Evolutionary conservation across 495 filamentous ascomycete genomes (phyloP).

Genomic region (Aspergillus biplanus): DNA sequence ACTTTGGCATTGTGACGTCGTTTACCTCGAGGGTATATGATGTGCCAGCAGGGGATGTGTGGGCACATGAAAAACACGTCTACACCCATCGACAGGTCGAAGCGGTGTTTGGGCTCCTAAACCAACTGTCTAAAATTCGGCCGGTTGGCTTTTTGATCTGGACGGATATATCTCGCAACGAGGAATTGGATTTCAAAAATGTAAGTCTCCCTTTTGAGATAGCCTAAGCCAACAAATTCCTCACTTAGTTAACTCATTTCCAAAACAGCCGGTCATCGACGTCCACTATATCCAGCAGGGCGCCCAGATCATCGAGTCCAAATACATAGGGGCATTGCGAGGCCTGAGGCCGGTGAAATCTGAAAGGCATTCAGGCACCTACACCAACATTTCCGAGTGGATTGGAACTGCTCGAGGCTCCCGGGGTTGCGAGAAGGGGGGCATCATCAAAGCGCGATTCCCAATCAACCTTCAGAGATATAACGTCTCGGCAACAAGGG

Average conservation of each 20-base stretch:
- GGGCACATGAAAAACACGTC: conserved; percentile 16
- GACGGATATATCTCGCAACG: conserved; percentile 7
- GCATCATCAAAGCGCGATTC: conserved; percentile 20
- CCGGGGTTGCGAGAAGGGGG: conserved; percentile 18
- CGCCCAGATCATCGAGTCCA: conserved; percentile 6
- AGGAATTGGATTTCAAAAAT: conserved; percentile 12
- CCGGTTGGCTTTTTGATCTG: conserved; percentile 16
- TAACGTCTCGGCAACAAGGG: conserved; percentile 24
- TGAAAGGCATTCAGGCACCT: conserved; percentile 17
- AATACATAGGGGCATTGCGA: conserved; percentile 21
- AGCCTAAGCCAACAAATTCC: neutral
- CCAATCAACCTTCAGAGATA: conserved; percentile 26
- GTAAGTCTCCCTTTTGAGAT: conserved; percentile 5
- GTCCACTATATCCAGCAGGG: conserved; percentile 15
- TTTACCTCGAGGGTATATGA: conserved; percentile 26
- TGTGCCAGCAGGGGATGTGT: conserved; percentile 12
- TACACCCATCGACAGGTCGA: conserved; percentile 18
- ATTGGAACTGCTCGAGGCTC: conserved; percentile 13
- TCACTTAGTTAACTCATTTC: neutral
- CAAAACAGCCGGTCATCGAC: conserved; percentile 14
- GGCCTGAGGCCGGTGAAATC: neutral
- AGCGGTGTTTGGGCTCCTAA: conserved; percentile 13
- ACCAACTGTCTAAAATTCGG: conserved; percentile 17
- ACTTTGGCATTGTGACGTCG: conserved; percentile 29
- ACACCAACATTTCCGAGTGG: conserved; percentile 24